These are phyloP conservation scores for Penicillium sp. DNA, from an alignment of 2,329 filamentous ascomycete species.

Conservation along the genomic window DNA sequence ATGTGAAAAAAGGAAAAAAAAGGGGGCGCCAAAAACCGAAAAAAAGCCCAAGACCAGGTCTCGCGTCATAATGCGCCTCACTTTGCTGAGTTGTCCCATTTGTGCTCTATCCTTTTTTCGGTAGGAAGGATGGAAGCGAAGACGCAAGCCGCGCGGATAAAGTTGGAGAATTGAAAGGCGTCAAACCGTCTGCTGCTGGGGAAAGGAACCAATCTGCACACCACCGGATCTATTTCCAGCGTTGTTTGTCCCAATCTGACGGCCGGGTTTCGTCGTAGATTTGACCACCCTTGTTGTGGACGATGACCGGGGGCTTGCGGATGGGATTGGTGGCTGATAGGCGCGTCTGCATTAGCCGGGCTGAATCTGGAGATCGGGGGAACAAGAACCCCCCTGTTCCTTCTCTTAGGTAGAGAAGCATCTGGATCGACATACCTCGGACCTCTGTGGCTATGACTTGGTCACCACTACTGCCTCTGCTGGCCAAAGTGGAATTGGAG, in stretches of 20 bases:
- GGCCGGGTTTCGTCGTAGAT: constrained; percentile 35
- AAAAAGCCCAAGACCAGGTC: constrained; percentile 3
- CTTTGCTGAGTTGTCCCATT: not conserved
- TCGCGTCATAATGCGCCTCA: constrained; percentile 1
- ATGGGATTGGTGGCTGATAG: constrained; percentile 24
- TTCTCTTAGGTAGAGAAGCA: not conserved
- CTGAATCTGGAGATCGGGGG: constrained; percentile 21
- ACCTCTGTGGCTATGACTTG: constrained; percentile 27
- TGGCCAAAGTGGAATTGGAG: constrained; percentile 34
- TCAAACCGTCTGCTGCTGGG: not conserved
- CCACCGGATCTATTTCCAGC: constrained; percentile 31
- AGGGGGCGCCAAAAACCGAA: not conserved
- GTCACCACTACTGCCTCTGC: constrained; percentile 27
- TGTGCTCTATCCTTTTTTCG: not conserved
- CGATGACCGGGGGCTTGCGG: constrained; percentile 31
- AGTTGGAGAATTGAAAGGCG: not conserved
- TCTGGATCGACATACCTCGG: constrained; percentile 26
- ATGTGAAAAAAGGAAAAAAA: constrained; percentile 8
- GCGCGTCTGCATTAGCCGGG: constrained; percentile 18
- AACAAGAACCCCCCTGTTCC: constrained; percentile 4
- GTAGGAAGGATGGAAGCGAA: constrained; percentile 3
- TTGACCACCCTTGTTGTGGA: constrained; percentile 35
- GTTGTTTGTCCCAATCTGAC: constrained; percentile 37
- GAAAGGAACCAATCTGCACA: not conserved
- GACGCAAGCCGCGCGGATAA: constrained; percentile 20